phyloP scores from a whole-genome alignment of 306 rosid genomes.

The Argentina anserina region DNA sequence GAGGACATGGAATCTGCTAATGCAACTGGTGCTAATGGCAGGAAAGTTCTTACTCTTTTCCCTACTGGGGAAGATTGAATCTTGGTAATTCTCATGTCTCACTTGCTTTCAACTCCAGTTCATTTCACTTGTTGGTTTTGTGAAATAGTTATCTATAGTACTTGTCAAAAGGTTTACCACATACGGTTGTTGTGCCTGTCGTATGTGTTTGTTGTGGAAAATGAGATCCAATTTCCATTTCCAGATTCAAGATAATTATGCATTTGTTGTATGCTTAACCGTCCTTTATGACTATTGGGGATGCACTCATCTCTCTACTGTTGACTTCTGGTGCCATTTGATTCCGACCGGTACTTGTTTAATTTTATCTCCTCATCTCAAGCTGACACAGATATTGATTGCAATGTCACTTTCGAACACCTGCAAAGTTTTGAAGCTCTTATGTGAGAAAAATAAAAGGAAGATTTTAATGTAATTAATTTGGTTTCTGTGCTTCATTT shows the following conservation, averaged over 20 bases:
- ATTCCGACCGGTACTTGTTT: conserved; percentile 27
- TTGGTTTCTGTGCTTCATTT: conserved; percentile 18
- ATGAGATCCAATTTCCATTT: conserved; percentile 26
- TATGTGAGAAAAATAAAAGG: not conserved
- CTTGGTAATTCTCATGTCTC: conserved; percentile 26
- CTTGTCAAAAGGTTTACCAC: conserved; percentile 31
- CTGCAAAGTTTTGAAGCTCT: conserved; percentile 24
- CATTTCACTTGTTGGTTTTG: conserved; percentile 23
- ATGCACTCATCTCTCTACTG: conserved; percentile 12
- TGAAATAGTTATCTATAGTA: conserved; percentile 35
- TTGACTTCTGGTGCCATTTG: conserved; percentile 18
- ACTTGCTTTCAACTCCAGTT: conserved; percentile 1
- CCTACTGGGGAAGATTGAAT: conserved; percentile 90
- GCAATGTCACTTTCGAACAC: conserved; percentile 47
- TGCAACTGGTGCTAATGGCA: conserved; percentile 73
- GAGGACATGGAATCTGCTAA: conserved; percentile 86
- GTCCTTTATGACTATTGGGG: conserved; percentile 14
- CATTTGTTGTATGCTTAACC: conserved; percentile 20
- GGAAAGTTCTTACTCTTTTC: conserved; percentile 85
- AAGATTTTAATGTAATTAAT: conserved; percentile 18
- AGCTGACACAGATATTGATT: conserved; percentile 39
- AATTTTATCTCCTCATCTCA: conserved; percentile 35
- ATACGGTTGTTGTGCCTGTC: conserved; percentile 29
- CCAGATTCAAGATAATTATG: conserved; percentile 26
- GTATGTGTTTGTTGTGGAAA: conserved; percentile 26